Conservation (phyloP, 2,329 filamentous ascomycete genomes). For the Sclerotinia trifoliorum region DNA sequence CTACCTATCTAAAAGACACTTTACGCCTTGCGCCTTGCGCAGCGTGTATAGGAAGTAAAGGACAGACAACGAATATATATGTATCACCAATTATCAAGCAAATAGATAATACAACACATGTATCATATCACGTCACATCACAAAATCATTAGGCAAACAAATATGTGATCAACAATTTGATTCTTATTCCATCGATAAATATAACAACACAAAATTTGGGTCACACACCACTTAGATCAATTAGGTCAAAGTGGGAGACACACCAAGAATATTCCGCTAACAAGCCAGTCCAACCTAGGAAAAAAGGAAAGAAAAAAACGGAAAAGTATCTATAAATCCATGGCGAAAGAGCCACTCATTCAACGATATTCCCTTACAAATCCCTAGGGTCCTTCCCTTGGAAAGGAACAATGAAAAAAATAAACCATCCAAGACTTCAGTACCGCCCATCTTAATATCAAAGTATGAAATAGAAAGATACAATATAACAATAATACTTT, state of each 20-base stretch:
- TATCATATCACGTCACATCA: neutral
- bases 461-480: slow-evolving; percentile 25
- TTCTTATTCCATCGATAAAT: slow-evolving; percentile 11
- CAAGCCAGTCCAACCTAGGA: slow-evolving; percentile 23
- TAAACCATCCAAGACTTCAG: slow-evolving; percentile 3
- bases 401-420: slow-evolving; percentile 13
- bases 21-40: neutral
- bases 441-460: slow-evolving; percentile 7
- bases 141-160: neutral
- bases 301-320: slow-evolving; percentile 20
- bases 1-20: too few relatives aligned
- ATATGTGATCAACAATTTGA: neutral
- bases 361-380: neutral
- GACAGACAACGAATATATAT: neutral
- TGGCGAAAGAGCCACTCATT: slow-evolving; percentile 2
- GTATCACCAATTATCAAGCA: neutral
- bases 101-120: neutral
- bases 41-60: neutral
- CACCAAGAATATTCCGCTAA: slow-evolving; percentile 32
- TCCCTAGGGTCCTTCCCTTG: neutral
- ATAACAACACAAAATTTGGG: slow-evolving; percentile 15
- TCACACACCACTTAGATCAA: slow-evolving; percentile 15
- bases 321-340: neutral
- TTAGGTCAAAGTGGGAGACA: slow-evolving; percentile 30
- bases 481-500: slow-evolving; percentile 26